Evolutionary conservation across 768 basidiomycete species (phyloP), one percentile per base, ranked within the genome.

Genomic region (Lactarius quietus): DNA sequence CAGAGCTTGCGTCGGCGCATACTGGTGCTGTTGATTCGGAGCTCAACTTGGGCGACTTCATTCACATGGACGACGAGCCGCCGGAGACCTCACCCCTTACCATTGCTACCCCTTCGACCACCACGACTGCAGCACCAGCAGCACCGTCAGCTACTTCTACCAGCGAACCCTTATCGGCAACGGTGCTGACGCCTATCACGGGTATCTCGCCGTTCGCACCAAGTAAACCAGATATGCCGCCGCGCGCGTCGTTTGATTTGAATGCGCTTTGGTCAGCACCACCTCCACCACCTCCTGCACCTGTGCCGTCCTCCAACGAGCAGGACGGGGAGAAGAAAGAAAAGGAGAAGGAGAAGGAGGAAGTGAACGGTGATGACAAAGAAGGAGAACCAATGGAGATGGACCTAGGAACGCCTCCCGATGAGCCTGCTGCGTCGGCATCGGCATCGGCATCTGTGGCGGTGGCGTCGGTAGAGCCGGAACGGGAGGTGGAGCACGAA

Each of bases 291-390:
- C 80, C 74, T 62, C 70, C 45, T 68, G 76, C 67, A 3, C 57
- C 67, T 23, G 12, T 45, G 15, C 58, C 57, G 38, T 36, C 61
- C 53, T 54, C 56, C 6, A 18, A 57, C 39, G 56, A 59, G 23
- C 72, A 68, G 39, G 70, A 72, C 17, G 76, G 64, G 66, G 62
- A 58, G 35, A 70, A 72, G 20, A 71, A 69, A 57, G 83, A 81
- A 65, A 81, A 86, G 12, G 85, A 86, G 60, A 92, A 93, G 75
- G 84, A 86, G 67, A 92, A 93, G 73, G 93, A 95, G 71, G 92
- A 93, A 20, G 59, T 43, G 18, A 53, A 28, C 39, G 39, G 53
- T 15, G 55, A 53, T 15, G 31, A 15, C 6, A 51, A 51, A 38
- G 29, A 55, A 18, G 54, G 54, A 15, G 61, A 62, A 15, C 57